Percentiles rank a stretch among this genome's conserved stretches.
phyloP scores from a whole-genome alignment of 2,329 filamentous ascomycete species.

The Hymenoscyphus fraxineus region DNA sequence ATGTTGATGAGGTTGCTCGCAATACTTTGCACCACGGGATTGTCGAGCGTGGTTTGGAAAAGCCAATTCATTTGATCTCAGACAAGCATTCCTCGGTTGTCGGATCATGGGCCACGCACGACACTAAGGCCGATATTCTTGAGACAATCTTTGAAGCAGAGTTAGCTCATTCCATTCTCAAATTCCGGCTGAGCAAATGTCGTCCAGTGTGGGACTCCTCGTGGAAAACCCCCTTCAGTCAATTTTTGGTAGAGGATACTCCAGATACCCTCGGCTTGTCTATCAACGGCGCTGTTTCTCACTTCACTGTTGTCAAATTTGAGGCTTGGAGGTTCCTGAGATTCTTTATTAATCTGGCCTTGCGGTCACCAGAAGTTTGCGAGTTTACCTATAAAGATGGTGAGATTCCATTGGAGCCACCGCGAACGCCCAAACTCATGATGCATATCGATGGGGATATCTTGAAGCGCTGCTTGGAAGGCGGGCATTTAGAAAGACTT shows the following conservation, averaged over 20 bases:
- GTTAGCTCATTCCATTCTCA: constrained; percentile 53
- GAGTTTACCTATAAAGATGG: constrained; percentile 42
- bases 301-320: constrained; percentile 63
- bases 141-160: constrained; percentile 51
- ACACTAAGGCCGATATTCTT: constrained; percentile 30
- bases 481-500: constrained; percentile 43
- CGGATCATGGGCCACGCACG: constrained; percentile 31
- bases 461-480: constrained; percentile 51
- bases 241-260: constrained; percentile 12
- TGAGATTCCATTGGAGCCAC: constrained; percentile 37
- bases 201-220: constrained; percentile 36
- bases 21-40: constrained; percentile 29
- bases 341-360: constrained; percentile 68
- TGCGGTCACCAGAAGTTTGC: constrained; percentile 45
- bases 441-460: constrained; percentile 69
- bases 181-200: constrained; percentile 50
- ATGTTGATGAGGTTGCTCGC: constrained; percentile 33
- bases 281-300: constrained; percentile 65
- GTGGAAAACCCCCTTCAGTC: constrained; percentile 40
- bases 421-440: constrained; percentile 40
- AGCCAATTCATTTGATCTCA: constrained; percentile 31
- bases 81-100: constrained; percentile 32
- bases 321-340: constrained; percentile 65
- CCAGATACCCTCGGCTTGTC: constrained; percentile 59
- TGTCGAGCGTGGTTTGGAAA: constrained; percentile 13